Base-by-base conservation (phyloP, 805 yeast species). In the Kuraishia ogatae region DNA sequence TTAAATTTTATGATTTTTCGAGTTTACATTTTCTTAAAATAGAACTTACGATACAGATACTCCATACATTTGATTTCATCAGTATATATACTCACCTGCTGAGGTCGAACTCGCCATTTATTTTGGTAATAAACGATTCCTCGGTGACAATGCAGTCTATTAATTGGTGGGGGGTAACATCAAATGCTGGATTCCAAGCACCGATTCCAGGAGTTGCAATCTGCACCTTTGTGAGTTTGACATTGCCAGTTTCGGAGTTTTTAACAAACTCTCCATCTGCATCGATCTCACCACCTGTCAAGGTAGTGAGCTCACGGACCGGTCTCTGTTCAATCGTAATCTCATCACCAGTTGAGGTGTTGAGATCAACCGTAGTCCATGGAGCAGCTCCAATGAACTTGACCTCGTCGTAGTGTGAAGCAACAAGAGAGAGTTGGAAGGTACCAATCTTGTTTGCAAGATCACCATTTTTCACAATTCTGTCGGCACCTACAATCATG, bases 121-220 rank as follows among this genome's bases (percentile, higher is more conserved):
- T 35, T 35, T 35, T 35, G 39, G 71, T 70, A 21, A 79, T 75
- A 1, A 76, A 83, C 2, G 81, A 80, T 54, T 82, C 80, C 70
- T 93, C 98, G 0, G 97, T 93, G 39, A 93, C 89, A 57, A 94
- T 90, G 57, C 90, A 88, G 65, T 91, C 97, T 54, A 93, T 91
- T 46, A 86, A 72, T 50, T 77, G 78, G 62, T 85, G 84, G 0
- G 97, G 97, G 2, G 98, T 90, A 17, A 94, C 90, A 65, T 93
- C 99, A 64, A 93, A 93, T 0, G 97, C 87, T 0, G 99, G 99
- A 64, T 94, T 94, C 97, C 97, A 93, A 1, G 91, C 97, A 3
- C 77, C 72, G 35, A 92, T 85, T 0, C 86, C 87, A 1, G 87
- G 87, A 2, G 98, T 94, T 1, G 97, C 97, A 56, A 87, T 79